Conservation (phyloP, 352 stramenopile species). For the Globisporangium spiculum region DNA sequence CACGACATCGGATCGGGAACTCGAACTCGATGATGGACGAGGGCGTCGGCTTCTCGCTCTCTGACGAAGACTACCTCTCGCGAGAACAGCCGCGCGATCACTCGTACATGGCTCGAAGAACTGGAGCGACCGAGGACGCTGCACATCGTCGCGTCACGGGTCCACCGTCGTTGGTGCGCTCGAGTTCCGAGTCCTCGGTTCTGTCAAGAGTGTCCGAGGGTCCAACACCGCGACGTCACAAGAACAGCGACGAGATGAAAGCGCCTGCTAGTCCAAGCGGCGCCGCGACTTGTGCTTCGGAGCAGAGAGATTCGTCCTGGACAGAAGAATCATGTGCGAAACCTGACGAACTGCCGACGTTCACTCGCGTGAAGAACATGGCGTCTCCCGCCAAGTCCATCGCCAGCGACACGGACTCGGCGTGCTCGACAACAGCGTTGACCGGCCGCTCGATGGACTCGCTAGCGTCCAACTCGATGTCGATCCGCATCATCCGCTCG, state of each 20-base stretch:
- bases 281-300: neutral
- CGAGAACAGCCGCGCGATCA: constrained; percentile 43
- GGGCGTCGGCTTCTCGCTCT: constrained; percentile 45
- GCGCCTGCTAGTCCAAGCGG: neutral
- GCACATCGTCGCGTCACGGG: constrained; percentile 1
- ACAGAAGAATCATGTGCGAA: neutral
- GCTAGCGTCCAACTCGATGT: constrained; percentile 27
- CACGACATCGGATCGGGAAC: constrained; percentile 26
- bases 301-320: neutral
- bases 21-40: constrained; percentile 31
- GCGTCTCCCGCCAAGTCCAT: constrained; percentile 48
- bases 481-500: constrained; percentile 42
- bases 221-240: constrained; percentile 13
- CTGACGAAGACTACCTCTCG: constrained; percentile 70
- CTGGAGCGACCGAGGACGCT: constrained; percentile 12
- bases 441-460: constrained; percentile 27
- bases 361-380: constrained; percentile 33
- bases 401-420: constrained; percentile 36
- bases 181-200: constrained; percentile 23
- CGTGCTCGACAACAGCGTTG: constrained; percentile 48
- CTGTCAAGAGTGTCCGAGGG: constrained; percentile 4
- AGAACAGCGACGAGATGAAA: constrained; percentile 15
- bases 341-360: neutral
- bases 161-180: constrained; percentile 15
- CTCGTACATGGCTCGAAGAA: constrained; percentile 16